Evolutionary conservation across 139 green algal genomes (phyloP).

Genomic region (Ettlia oleoabundans): DNA sequence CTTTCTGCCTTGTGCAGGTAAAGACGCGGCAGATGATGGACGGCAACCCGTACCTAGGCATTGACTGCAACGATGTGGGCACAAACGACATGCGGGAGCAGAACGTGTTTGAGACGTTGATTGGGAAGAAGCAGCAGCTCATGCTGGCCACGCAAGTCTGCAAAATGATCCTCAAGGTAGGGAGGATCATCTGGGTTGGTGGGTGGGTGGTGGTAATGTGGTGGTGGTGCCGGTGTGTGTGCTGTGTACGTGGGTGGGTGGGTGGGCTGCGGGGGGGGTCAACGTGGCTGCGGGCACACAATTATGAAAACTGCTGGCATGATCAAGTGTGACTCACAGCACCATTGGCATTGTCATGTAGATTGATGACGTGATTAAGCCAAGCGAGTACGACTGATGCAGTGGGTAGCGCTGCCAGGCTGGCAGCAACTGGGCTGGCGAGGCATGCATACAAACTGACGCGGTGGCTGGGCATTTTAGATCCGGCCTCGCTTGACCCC

Average conservation of each 20-base stretch:
- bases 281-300: too few species aligned
- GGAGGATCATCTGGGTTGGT: not conserved
- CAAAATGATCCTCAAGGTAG: conserved; percentile 98
- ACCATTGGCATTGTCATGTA: conserved; percentile 9
- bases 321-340: too few species aligned
- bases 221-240: not conserved
- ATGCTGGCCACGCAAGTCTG: conserved; percentile 98
- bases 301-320: too few species aligned
- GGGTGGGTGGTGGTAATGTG: not conserved
- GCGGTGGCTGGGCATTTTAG: too few species aligned
- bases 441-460: not conserved
- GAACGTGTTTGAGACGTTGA: conserved; percentile 98
- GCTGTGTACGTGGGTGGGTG: not conserved
- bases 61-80: conserved; percentile 97
- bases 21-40: conserved; percentile 80
- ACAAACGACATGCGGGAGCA: conserved; percentile 99
- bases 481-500: too few species aligned
- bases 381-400: conserved; percentile 36
- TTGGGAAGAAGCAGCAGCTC: conserved; percentile 99
- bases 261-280: too few species aligned
- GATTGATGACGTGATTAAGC: conserved; percentile 98
- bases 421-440: too few species aligned
- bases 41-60: conserved; percentile 91
- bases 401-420: not conserved
- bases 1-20: not conserved